phyloP scores from a whole-genome alignment of 257 asterid genomes.

The Solanum lycopersicoides region DNA sequence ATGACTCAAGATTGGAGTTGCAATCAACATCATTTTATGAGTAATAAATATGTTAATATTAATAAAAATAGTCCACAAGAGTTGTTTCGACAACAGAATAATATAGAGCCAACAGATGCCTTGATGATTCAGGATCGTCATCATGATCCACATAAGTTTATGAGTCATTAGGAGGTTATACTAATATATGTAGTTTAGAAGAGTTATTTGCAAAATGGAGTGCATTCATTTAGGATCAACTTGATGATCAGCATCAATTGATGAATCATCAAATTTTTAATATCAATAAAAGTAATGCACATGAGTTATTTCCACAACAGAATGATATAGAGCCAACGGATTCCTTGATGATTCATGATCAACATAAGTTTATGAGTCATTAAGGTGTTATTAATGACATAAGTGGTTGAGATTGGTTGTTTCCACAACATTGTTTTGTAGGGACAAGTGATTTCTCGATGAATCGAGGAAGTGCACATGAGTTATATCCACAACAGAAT shows the following conservation, averaged over 20 bases:
- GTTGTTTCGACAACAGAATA: too few relatives aligned
- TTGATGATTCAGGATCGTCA: neutral
- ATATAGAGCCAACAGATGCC: too few relatives aligned
- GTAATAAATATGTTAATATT: neutral
- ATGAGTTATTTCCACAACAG: slow-evolving; percentile 34
- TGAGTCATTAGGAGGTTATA: slow-evolving; percentile 21
- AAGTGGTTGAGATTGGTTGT: neutral
- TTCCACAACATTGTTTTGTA: too few relatives aligned
- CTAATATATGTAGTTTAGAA: slow-evolving; percentile 6
- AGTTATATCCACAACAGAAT: slow-evolving; percentile 11
- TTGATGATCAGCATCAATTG: too few relatives aligned
- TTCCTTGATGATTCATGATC: slow-evolving; percentile 4
- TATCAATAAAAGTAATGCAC: neutral
- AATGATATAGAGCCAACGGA: slow-evolving; percentile 68
- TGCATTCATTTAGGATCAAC: neutral
- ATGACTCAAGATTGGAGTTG: too few relatives aligned
- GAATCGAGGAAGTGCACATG: neutral
- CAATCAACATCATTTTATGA: neutral
- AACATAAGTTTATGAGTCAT: slow-evolving; percentile 11
- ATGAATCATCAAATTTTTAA: too few relatives aligned
- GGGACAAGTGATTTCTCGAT: too few relatives aligned
- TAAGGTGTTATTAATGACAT: slow-evolving; percentile 22
- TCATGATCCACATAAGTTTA: neutral
- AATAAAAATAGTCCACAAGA: too few relatives aligned
- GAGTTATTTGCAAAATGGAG: neutral